phyloP scores from a whole-genome alignment of 108 stramenopile species.

The Nannochloropsis gaditana region DNA sequence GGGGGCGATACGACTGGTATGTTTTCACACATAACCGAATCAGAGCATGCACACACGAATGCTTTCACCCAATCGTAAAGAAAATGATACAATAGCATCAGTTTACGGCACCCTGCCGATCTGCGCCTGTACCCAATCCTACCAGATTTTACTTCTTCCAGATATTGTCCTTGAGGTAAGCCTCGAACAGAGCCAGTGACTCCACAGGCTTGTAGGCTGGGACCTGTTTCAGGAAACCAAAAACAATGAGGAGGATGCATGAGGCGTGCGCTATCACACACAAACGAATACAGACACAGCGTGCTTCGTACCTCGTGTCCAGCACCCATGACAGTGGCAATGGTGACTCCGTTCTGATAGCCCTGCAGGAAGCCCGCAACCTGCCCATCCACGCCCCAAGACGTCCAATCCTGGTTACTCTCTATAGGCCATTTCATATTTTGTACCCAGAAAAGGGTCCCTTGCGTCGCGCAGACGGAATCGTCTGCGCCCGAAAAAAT shows the following conservation, averaged over 20 bases:
- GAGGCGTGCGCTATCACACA: background rate
- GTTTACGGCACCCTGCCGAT: background rate
- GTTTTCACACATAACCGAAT: no score
- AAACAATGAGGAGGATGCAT: background rate
- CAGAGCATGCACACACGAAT: background rate
- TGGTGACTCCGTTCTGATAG: background rate
- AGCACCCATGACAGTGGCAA: background rate
- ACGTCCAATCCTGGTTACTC: constrained; percentile 25
- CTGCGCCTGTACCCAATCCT: no score
- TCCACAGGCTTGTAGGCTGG: background rate
- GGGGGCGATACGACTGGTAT: no score
- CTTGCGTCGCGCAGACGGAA: constrained; percentile 41
- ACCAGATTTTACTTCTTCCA: background rate
- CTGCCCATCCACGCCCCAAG: constrained; percentile 41
- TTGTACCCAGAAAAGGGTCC: constrained; percentile 42
- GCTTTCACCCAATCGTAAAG: background rate
- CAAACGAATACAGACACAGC: background rate
- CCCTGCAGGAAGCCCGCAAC: constrained; percentile 3
- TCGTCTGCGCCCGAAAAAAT: constrained; percentile 33
- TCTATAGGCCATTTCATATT: constrained; percentile 27
- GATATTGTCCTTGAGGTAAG: background rate
- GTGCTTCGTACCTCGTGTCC: background rate
- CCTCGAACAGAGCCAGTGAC: background rate
- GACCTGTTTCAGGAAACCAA: background rate
- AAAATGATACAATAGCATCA: background rate